phyloP scores from a whole-genome alignment of 768 basidiomycete species.

The Multifurca ochricompacta region DNA sequence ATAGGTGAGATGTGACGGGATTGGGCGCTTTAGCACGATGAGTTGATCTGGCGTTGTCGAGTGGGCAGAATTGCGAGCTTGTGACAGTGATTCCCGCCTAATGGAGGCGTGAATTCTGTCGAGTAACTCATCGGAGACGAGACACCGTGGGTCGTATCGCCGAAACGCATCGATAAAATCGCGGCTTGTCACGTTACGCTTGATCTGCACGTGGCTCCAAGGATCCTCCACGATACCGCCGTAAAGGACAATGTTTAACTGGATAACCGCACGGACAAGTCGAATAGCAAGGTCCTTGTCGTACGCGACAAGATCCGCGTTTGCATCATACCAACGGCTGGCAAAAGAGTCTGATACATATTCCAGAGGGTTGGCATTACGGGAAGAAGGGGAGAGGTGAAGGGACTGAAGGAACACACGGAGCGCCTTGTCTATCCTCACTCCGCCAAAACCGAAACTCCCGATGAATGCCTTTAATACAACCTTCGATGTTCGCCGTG shows the following conservation, averaged over 20 bases:
- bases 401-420: conserved; percentile 84
- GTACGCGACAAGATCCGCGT: conserved; percentile 66
- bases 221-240: conserved; percentile 58
- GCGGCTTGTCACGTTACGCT: conserved; percentile 55
- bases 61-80: conserved; percentile 47
- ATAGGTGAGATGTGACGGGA: conserved; percentile 78
- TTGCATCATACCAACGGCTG: conserved; percentile 85
- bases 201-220: conserved; percentile 45
- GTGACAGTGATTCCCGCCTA: conserved; percentile 59
- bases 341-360: conserved; percentile 80
- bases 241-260: conserved; percentile 85
- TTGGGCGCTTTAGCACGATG: conserved; percentile 63
- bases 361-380: conserved; percentile 44
- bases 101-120: conserved; percentile 76
- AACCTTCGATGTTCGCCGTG: conserved; percentile 60
- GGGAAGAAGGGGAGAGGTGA: conserved; percentile 45
- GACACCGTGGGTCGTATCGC: conserved; percentile 58
- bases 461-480: conserved; percentile 82
- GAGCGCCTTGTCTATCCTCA: conserved; percentile 83
- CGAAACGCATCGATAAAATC: conserved; percentile 84
- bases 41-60: conserved; percentile 39
- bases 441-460: conserved; percentile 74
- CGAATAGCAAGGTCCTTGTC: conserved; percentile 74
- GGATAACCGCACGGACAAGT: conserved; percentile 73
- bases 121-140: conserved; percentile 70